Conservation (phyloP, 257 asterid species). For the Jacaranda copaia region DNA sequence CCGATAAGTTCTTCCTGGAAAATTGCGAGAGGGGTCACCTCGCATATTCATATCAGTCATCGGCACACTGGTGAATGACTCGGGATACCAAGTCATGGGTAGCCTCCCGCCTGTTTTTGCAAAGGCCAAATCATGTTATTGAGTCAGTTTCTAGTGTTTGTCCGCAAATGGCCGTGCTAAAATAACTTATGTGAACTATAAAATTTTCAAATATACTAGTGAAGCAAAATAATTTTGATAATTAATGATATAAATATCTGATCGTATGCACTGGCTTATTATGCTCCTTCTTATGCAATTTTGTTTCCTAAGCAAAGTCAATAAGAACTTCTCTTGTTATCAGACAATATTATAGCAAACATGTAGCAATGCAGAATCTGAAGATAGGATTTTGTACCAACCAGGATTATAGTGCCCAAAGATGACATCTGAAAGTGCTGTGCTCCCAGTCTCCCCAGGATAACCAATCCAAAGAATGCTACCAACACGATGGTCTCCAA, state of each 20-base stretch:
- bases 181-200: neutral
- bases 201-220: neutral
- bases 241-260: no score
- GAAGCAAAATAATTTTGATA: no score
- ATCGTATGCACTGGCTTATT: no score
- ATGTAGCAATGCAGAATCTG: neutral
- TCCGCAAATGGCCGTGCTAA: neutral
- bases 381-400: constrained; percentile 35
- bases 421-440: constrained; percentile 78
- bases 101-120: constrained; percentile 72
- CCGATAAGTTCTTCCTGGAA: constrained; percentile 92
- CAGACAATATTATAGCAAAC: neutral
- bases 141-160: neutral
- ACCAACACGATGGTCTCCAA: constrained; percentile 61
- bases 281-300: no score
- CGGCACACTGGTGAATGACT: constrained; percentile 75
- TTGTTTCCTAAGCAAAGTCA: neutral
- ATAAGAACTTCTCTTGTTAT: neutral
- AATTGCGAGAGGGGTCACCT: constrained; percentile 76
- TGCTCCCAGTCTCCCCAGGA: constrained; percentile 95
- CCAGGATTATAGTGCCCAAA: constrained; percentile 93
- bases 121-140: neutral
- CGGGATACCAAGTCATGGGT: constrained; percentile 93
- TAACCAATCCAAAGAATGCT: constrained; percentile 94
- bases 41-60: constrained; percentile 96